Evolutionary conservation across 768 basidiomycete species (phyloP).

Genomic region (Tricholoma flavovirens): DNA sequence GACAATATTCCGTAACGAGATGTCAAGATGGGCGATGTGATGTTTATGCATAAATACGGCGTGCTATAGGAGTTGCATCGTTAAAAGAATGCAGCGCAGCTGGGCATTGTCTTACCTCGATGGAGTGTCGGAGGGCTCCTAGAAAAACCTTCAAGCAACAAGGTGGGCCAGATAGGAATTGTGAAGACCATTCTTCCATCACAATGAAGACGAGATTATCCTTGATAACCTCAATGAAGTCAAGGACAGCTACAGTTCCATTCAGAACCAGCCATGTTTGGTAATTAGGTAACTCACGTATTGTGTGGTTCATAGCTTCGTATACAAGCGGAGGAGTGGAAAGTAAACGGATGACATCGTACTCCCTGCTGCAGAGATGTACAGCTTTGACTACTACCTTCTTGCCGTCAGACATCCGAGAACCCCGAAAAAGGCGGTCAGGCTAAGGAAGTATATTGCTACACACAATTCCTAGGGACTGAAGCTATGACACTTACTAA

Average conservation of each 20-base stretch:
- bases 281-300: conserved; percentile 46
- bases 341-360: conserved; percentile 50
- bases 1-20: conserved; percentile 63
- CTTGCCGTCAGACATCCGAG: conserved; percentile 40
- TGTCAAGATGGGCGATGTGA: conserved; percentile 64
- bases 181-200: conserved; percentile 77
- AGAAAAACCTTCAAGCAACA: conserved; percentile 50
- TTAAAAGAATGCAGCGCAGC: not conserved
- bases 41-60: conserved; percentile 64
- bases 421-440: conserved; percentile 69
- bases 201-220: conserved; percentile 62
- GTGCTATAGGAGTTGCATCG: conserved; percentile 40
- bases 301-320: conserved; percentile 70
- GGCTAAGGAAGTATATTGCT: conserved; percentile 37
- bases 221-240: conserved; percentile 47
- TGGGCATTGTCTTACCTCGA: conserved; percentile 44
- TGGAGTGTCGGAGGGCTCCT: conserved; percentile 54
- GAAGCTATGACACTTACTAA: conserved; percentile 41
- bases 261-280: not conserved
- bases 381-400: conserved; percentile 68
- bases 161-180: conserved; percentile 47
- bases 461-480: not conserved
- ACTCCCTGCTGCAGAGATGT: conserved; percentile 56
- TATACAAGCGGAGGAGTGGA: conserved; percentile 45
- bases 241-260: conserved; percentile 52